These are phyloP conservation scores for Mollisiaceae sp. DNA, from an alignment of 2,329 filamentous ascomycete genomes.

Conservation along the genomic window DNA sequence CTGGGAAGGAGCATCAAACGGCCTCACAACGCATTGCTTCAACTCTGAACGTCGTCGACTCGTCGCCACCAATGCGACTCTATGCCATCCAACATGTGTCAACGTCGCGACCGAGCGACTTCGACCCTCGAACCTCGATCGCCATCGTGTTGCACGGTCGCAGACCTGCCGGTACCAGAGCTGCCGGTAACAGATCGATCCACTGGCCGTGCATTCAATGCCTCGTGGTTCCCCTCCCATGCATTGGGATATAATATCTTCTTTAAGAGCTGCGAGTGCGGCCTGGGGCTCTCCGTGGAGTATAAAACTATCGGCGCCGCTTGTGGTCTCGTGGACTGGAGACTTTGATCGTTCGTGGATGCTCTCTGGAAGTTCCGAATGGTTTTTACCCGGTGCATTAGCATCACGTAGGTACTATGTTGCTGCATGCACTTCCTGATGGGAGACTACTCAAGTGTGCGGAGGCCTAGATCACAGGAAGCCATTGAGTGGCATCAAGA, in stretches of 20 bases:
- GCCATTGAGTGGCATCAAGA: too few relatives aligned
- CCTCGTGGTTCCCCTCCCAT: slow-evolving; percentile 3
- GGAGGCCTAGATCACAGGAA: too few relatives aligned
- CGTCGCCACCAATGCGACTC: neutral
- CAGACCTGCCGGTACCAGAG: neutral
- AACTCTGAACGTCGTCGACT: neutral
- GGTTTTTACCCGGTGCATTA: too few relatives aligned
- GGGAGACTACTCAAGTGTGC: too few relatives aligned
- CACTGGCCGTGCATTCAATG: neutral
- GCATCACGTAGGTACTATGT: too few relatives aligned
- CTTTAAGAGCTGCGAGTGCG: neutral
- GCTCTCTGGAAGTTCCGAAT: neutral
- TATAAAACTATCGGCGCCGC: neutral
- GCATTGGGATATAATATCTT: neutral
- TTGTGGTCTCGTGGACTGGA: neutral
- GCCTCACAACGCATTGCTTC: neutral
- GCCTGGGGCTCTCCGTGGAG: neutral
- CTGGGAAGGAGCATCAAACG: neutral
- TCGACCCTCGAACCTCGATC: neutral
- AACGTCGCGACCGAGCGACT: neutral
- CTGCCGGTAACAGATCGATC: neutral
- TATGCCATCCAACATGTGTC: neutral
- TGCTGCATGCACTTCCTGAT: too few relatives aligned
- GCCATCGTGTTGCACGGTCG: slow-evolving; percentile 1
- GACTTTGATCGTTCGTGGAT: neutral